These are phyloP conservation scores for Coelastrella sp. DNA, from an alignment of 139 green algal genomes.

Conservation along the genomic window DNA sequence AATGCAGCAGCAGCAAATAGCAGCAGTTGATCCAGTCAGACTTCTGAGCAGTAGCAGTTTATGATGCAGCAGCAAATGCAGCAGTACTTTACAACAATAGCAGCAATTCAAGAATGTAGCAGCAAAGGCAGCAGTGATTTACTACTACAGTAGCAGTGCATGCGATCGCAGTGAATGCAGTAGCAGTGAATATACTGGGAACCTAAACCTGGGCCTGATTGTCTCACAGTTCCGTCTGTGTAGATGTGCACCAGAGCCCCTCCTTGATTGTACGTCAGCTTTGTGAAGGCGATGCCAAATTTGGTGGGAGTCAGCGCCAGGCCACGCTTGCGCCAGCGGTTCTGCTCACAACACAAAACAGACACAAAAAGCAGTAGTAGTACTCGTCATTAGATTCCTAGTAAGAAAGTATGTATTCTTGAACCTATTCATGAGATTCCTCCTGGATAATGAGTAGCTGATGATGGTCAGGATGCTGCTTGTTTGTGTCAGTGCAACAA, in stretches of 20 bases:
- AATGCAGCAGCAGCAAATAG: too few species aligned
- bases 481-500: too few species aligned
- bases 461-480: too few species aligned
- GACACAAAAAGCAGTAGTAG: not conserved
- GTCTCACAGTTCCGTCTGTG: conserved; percentile 84
- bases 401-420: not conserved
- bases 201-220: not conserved
- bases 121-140: too few species aligned
- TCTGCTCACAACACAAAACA: conserved; percentile 7
- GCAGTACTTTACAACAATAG: too few species aligned
- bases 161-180: too few species aligned
- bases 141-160: too few species aligned
- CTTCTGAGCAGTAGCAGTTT: too few species aligned
- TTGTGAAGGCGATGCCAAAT: conserved; percentile 97
- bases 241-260: conserved; percentile 97
- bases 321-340: conserved; percentile 89
- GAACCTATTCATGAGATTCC: not conserved
- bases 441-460: too few species aligned
- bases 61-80: not conserved
- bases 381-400: not conserved
- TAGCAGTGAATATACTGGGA: not conserved
- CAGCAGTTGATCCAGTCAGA: not conserved
- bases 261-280: conserved; percentile 88
- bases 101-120: too few species aligned
- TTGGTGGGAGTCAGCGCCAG: conserved; percentile 92